Conservation (phyloP, 2,329 filamentous ascomycete species). For the Zymoseptoria brevis region DNA sequence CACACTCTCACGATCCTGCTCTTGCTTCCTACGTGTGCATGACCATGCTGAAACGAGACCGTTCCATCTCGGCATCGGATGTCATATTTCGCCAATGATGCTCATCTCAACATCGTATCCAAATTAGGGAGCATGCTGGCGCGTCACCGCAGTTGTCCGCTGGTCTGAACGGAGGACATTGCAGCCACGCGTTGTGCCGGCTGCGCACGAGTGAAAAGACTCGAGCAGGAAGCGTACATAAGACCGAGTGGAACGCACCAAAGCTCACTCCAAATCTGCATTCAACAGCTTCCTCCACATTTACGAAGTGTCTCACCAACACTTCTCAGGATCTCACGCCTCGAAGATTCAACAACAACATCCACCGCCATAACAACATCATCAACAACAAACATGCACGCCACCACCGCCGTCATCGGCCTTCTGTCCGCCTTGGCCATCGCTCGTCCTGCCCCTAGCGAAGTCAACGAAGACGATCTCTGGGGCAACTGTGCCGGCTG, state of each 20-base stretch:
- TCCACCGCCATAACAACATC: not conserved
- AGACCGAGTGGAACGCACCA: not conserved
- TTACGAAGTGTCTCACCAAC: not conserved
- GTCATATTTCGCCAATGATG: not conserved
- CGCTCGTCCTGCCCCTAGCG: not conserved
- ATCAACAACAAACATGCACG: not conserved
- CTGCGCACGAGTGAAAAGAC: not conserved
- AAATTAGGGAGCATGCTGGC: not conserved
- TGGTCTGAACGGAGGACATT: not conserved
- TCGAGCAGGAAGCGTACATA: not conserved
- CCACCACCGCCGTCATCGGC: not conserved
- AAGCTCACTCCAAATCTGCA: not conserved
- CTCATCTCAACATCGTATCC: not conserved
- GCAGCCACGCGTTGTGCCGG: not conserved
- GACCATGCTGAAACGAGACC: not conserved
- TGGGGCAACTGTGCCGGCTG: not conserved
- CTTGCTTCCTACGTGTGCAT: not conserved
- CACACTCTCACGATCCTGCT: not conserved
- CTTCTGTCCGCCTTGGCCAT: not conserved
- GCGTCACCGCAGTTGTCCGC: too few species aligned
- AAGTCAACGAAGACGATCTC: not conserved
- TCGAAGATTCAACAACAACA: too few species aligned
- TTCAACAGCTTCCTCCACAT: not conserved
- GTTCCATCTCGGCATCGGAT: not conserved
- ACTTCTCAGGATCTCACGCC: not conserved